Conservation (phyloP, 352 stramenopile genomes). For the Phytophthora colocasiae region DNA sequence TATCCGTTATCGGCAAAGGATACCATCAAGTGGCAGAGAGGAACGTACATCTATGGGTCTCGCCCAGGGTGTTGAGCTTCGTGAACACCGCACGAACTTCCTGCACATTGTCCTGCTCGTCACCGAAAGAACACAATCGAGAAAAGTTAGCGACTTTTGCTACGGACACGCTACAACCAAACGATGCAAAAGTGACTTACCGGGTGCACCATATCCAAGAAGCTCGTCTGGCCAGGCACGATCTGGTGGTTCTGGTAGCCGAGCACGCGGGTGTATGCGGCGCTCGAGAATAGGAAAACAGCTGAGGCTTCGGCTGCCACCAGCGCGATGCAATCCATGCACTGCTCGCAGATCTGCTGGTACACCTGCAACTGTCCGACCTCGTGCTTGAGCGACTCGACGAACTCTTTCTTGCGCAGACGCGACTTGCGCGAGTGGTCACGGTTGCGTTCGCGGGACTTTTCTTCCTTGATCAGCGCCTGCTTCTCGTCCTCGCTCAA, state of each 20-base stretch:
- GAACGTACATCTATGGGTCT: slow-evolving; percentile 74
- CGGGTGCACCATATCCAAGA: slow-evolving; percentile 85
- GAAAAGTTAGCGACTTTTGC: slow-evolving; percentile 5
- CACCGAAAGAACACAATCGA: slow-evolving; percentile 19
- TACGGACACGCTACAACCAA: slow-evolving; percentile 4
- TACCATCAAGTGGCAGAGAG: slow-evolving; percentile 7
- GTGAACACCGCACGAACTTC: slow-evolving; percentile 73
- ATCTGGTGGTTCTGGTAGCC: slow-evolving; percentile 84
- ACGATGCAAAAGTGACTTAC: slow-evolving; percentile 43
- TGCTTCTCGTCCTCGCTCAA: slow-evolving; percentile 84
- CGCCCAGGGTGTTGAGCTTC: slow-evolving; percentile 67
- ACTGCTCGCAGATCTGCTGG: slow-evolving; percentile 87
- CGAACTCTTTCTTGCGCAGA: slow-evolving; percentile 95
- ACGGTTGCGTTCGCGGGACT: slow-evolving; percentile 92
- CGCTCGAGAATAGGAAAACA: slow-evolving; percentile 74
- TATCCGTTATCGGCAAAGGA: neutral
- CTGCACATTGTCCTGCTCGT: slow-evolving; percentile 56
- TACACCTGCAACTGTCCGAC: slow-evolving; percentile 87
- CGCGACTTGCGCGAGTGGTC: slow-evolving; percentile 96
- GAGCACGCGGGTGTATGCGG: slow-evolving; percentile 74
- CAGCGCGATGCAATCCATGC: slow-evolving; percentile 80
- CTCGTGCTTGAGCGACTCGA: slow-evolving; percentile 93
- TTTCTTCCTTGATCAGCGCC: slow-evolving; percentile 84
- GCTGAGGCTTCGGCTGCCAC: slow-evolving; percentile 67
- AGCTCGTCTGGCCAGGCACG: slow-evolving; percentile 75